Conservation (phyloP, 345 rosid genomes). For the Eucalyptus fibrosa region DNA sequence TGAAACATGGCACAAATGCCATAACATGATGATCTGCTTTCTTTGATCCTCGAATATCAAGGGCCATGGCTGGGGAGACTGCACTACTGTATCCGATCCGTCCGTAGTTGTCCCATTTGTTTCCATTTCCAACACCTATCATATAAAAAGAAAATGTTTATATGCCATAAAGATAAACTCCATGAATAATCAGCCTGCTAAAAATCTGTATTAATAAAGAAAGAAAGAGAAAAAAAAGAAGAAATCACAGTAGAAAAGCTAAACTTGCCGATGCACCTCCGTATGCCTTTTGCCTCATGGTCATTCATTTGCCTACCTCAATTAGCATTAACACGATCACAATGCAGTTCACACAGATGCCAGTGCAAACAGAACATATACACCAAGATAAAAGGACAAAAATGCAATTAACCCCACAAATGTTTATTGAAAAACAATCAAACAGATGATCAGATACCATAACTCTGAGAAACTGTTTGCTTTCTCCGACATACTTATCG, state of each 20-base stretch:
- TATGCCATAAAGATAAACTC: not conserved
- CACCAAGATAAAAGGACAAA: not conserved
- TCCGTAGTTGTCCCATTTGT: constrained; percentile 28
- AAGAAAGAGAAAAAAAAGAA: not conserved
- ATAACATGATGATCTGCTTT: constrained; percentile 83
- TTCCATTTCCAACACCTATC: constrained; percentile 81
- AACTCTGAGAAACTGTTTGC: not conserved
- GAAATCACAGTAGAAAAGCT: not conserved
- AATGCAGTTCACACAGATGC: not conserved
- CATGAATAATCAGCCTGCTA: not conserved
- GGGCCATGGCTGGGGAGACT: constrained; percentile 65
- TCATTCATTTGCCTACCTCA: not conserved
- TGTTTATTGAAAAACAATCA: not conserved
- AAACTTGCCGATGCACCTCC: not conserved
- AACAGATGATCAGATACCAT: not conserved
- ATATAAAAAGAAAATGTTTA: not conserved
- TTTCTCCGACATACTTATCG: not conserved
- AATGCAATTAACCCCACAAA: not conserved
- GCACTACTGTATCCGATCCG: constrained; percentile 18
- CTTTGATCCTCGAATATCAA: constrained; percentile 70
- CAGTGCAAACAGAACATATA: not conserved
- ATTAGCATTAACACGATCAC: not conserved
- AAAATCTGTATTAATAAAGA: not conserved
- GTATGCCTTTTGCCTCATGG: not conserved
- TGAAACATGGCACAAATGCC: constrained; percentile 96